A percentile compares a stretch with the other conserved stretches of the same genome.
Evolutionary conservation across 495 filamentous ascomycete species (phyloP).

Genomic region (Aspergillus avenaceus): DNA sequence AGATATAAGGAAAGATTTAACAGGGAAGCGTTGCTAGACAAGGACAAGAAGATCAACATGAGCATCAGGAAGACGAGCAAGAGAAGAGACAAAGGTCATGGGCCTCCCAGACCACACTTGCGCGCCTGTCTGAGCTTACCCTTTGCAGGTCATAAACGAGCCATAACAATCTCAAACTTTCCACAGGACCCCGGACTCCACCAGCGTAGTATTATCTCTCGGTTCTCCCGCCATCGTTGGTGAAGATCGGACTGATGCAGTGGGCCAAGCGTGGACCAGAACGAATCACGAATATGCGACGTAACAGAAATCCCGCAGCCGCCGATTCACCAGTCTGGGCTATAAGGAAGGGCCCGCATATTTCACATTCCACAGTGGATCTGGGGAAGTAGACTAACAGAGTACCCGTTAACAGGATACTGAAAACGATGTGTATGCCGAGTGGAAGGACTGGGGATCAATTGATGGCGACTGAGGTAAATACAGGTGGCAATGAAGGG

Average conservation of each 20-base stretch:
- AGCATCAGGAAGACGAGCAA: neutral
- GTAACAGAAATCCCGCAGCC: slow-evolving; percentile 19
- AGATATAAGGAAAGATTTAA: neutral
- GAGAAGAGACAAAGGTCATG: neutral
- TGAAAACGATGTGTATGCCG: neutral
- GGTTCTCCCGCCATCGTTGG: slow-evolving; percentile 1
- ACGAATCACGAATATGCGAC: slow-evolving; percentile 21
- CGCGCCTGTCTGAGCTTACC: no score
- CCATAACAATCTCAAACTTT: neutral
- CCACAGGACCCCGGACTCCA: neutral
- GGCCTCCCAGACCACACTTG: neutral
- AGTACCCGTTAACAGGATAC: neutral
- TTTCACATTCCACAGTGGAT: slow-evolving; percentile 2
- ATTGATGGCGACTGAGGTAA: no score
- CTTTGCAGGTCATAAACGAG: neutral
- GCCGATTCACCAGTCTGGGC: slow-evolving; percentile 2
- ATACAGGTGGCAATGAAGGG: no score
- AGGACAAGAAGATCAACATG: neutral
- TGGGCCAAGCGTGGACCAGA: slow-evolving; percentile 9
- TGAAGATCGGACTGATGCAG: slow-evolving; percentile 5
- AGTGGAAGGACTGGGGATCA: no score
- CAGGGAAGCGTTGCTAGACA: neutral
- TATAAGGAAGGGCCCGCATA: neutral
- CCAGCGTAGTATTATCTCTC: neutral
- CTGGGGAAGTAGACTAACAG: slow-evolving; percentile 1